phyloP scores from a whole-genome alignment of 2,329 filamentous ascomycete genomes.

The Xylaria sp. region DNA sequence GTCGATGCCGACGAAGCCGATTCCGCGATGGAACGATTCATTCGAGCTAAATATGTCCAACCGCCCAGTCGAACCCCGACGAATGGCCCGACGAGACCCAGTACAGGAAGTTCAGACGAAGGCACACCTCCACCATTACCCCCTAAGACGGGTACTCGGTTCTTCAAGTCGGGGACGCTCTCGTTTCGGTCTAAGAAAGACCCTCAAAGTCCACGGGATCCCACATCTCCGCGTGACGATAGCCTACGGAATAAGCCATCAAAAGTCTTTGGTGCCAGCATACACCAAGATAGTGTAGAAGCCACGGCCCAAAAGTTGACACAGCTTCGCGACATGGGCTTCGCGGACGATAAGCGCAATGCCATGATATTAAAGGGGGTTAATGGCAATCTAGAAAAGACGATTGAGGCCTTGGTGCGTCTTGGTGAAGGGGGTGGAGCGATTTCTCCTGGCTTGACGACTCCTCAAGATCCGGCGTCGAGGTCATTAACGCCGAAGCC shows the following conservation, averaged over 20 bases:
- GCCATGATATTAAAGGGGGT: conserved; percentile 82
- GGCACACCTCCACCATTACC: conserved; percentile 69
- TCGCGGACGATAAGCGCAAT: conserved; percentile 84
- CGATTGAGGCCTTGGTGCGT: conserved; percentile 85
- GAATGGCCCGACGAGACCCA: conserved; percentile 52
- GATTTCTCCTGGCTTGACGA: conserved; percentile 54
- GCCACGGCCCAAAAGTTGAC: conserved; percentile 80
- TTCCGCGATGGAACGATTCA: conserved; percentile 93
- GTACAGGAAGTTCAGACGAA: conserved; percentile 65
- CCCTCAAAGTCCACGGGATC: conserved; percentile 46
- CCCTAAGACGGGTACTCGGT: conserved; percentile 72
- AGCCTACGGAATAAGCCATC: conserved; percentile 71
- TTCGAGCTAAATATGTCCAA: conserved; percentile 91
- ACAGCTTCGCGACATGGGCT: conserved; percentile 89
- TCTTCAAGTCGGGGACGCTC: conserved; percentile 67
- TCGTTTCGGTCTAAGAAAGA: conserved; percentile 71
- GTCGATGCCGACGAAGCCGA: conserved; percentile 93
- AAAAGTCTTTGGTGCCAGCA: conserved; percentile 74
- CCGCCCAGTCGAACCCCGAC: conserved; percentile 51
- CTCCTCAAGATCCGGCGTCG: conserved; percentile 62
- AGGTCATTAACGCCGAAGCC: conserved; percentile 67
- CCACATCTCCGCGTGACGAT: conserved; percentile 50
- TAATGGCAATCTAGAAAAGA: conserved; percentile 84
- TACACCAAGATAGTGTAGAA: conserved; percentile 65
- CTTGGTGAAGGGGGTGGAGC: conserved; percentile 75